Evolutionary conservation across 495 filamentous ascomycete genomes (phyloP), one percentile per base, ranked within the genome.

Genomic region (Halenospora varia): DNA sequence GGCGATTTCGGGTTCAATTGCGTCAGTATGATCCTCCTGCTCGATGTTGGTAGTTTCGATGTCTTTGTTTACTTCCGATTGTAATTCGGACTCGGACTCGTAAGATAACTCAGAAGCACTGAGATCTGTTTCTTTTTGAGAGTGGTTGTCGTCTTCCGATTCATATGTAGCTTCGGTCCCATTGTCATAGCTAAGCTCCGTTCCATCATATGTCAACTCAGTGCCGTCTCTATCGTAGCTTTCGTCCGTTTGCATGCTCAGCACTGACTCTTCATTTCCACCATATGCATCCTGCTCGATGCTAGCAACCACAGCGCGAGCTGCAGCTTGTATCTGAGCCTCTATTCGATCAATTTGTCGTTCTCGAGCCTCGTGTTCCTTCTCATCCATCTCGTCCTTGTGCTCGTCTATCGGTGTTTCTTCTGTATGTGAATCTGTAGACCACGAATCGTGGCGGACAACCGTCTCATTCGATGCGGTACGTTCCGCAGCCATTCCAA

Each of bases 271-370:
- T 22, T 73, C 71, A 25, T 51, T 44, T 2, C 54, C 64, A 25
- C 10, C 40, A 39, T 64, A 63, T 13, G 58, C 59, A 17, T 69
- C 65, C 17, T 66, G 51, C 42, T 73, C 74, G 20, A 75, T 68
- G 44, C 62, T 71, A 20, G 66, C 68, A 9, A 74, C 65, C 0
- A 77, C 70, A 11, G 65, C 70, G n/a, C 71, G 62, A 11, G 74
- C 74, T 1, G 74, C 73, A n/a, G 69, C 72, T 25, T 75, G 71
- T 46, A 77, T 75, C 23, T 75, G 62, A 20, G 74, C 73, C 52
- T 75, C 69, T 18, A 62, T 60, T 45, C 54, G 53, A 22, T 62
- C 46, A 19, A 62, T 56, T 23, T 66, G 62, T 4, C 45, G 23
- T 29, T 71, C 58, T 55, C 56, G 52, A 20, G 48, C 51, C 20